Evolutionary conservation across 441 rosid genomes (phyloP), one percentile per base, ranked within the genome.

Genomic region (Kokia cookei): DNA sequence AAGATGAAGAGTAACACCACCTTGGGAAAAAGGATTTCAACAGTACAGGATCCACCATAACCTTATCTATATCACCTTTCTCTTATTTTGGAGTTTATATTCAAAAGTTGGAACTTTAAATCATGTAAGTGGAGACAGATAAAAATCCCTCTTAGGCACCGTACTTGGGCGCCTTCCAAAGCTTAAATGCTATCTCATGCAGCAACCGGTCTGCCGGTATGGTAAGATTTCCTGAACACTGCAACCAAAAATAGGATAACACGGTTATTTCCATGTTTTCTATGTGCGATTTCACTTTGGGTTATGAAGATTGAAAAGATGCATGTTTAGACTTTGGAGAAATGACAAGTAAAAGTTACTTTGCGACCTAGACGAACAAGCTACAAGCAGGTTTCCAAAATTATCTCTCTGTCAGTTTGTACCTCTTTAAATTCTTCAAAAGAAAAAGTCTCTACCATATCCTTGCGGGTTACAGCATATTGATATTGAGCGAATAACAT

Each of bases 121-220:
- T n/a, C 58, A 22, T 24, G 65, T 17, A 59, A 59, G 32, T 14
- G 42, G 43, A 60, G 43, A 58, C 27, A 24, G 29, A 42, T 8
- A 13, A 13, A 40, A 55, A 37, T 57, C 45, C 40, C 42, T 15
- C 19, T 88, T 79, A 95, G 12, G 99, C 98, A 75, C 99, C 99
- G 78, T 95, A 95, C 78, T 93, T 95, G 19, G 98, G 97, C 58
- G 98, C 97, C 81, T 93, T 93, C 99, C 98, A 95, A 15, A 90
- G 94, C 84, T 93, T 96, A 78, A 96, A 96, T 37, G 98, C 98
- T 45, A 96, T 86, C 81, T 96, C 99, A 19, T 96, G 95, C 81
- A 96, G 77, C 77, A 91, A 85, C 80, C 99, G 83, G 75, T 93
- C 98, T 47, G 89, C 97, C 3, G 99, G 97, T 84, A 96, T 89